Percentiles rank a stretch among this genome's conserved stretches.
phyloP scores from a whole-genome alignment of 306 rosid species.

The Crotalaria pallida region DNA sequence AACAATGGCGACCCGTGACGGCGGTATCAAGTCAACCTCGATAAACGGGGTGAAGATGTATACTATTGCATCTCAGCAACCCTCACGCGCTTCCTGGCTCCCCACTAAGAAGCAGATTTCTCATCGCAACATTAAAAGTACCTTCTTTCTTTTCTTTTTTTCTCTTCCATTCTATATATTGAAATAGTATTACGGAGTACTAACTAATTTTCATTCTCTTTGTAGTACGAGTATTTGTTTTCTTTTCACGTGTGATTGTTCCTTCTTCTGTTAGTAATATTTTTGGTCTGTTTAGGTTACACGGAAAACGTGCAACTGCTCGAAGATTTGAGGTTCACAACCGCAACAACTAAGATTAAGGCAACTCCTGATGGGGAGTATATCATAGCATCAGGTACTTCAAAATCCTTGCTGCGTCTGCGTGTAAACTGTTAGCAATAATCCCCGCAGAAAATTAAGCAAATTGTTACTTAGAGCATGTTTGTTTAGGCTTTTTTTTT shows the following conservation, averaged over 20 bases:
- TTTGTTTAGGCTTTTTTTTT: no score
- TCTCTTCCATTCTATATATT: no score
- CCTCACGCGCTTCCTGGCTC: slow-evolving; percentile 70
- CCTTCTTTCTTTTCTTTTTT: neutral
- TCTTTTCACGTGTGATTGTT: neutral
- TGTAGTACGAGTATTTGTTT: neutral
- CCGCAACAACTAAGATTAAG: slow-evolving; percentile 80
- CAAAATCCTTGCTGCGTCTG: neutral
- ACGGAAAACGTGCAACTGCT: slow-evolving; percentile 58
- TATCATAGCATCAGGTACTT: slow-evolving; percentile 75
- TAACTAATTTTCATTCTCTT: neutral
- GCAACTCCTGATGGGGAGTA: slow-evolving; percentile 85
- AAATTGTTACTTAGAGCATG: no score
- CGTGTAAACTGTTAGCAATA: no score
- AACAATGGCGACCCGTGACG: slow-evolving; percentile 61
- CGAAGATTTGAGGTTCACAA: slow-evolving; percentile 74
- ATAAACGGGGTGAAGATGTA: slow-evolving; percentile 75
- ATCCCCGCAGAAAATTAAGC: no score
- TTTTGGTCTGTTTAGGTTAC: slow-evolving; percentile 45
- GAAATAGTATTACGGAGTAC: no score
- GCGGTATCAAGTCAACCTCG: slow-evolving; percentile 63
- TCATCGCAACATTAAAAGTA: slow-evolving; percentile 61
- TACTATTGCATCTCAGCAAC: slow-evolving; percentile 71
- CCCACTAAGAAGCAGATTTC: slow-evolving; percentile 57
- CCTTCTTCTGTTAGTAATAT: neutral